These are phyloP conservation scores for Paxillus ammoniavirescens DNA, from an alignment of 768 basidiomycete genomes.

Conservation along the genomic window DNA sequence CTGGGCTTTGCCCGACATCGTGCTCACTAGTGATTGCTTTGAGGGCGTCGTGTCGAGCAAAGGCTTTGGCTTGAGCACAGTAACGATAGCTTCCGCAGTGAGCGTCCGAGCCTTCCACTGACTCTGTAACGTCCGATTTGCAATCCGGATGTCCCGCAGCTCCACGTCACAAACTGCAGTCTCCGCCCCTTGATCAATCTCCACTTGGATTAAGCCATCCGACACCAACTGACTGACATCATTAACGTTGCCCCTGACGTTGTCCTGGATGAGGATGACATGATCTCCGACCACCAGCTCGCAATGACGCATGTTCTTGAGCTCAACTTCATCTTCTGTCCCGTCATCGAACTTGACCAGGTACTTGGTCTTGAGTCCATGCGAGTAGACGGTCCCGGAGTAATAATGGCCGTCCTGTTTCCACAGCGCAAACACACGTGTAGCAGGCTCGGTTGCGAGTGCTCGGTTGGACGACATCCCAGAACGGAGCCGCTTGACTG, in stretches of 20 bases:
- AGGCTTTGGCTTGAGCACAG: constrained; percentile 38
- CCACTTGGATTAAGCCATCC: constrained; percentile 34
- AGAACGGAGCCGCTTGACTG: constrained; percentile 41
- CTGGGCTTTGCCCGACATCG: constrained; percentile 33
- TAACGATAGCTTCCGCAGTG: constrained; percentile 39
- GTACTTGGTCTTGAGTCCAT: constrained; percentile 35
- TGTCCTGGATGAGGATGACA: constrained; percentile 39
- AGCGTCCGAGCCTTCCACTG: constrained; percentile 57
- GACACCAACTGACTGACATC: constrained; percentile 32
- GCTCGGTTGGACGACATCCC: constrained; percentile 26
- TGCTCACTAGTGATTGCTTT: constrained; percentile 40
- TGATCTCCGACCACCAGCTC: constrained; percentile 55
- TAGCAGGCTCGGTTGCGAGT: constrained; percentile 30
- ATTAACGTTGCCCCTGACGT: constrained; percentile 28
- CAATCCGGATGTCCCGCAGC: constrained; percentile 46
- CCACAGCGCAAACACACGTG: constrained; percentile 74
- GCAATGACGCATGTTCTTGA: constrained; percentile 53
- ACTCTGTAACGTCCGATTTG: constrained; percentile 45
- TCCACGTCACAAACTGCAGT: constrained; percentile 25
- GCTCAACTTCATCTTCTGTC: constrained; percentile 43
- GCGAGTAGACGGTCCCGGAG: constrained; percentile 51
- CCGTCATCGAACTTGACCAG: constrained; percentile 68
- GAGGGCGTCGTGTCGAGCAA: constrained; percentile 47
- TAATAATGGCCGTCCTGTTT: constrained; percentile 58
- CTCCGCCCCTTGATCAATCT: constrained; percentile 37